phyloP scores from a whole-genome alignment of 441 rosid species.

The Populus hybrid region DNA sequence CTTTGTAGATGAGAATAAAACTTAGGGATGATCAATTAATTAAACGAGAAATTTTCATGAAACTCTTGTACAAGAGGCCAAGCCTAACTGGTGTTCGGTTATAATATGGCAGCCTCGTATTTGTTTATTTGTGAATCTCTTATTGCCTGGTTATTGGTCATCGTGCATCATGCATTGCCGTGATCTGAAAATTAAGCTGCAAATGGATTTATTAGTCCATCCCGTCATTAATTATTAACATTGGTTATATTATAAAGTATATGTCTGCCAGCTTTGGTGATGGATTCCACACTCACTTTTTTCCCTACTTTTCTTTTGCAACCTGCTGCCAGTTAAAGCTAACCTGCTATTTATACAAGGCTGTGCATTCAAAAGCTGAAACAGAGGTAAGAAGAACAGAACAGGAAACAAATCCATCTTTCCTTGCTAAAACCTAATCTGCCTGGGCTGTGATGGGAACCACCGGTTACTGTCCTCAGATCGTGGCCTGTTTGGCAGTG shows the following conservation, averaged over 20 bases:
- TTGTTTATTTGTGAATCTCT: neutral
- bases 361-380: neutral
- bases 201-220: neutral
- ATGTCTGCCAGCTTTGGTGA: neutral
- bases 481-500: no score
- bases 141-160: neutral
- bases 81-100: neutral
- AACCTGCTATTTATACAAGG: no score
- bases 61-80: constrained; percentile 2
- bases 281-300: neutral
- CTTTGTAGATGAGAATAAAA: constrained; percentile 14
- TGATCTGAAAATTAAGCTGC: neutral
- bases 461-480: no score
- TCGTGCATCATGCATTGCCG: neutral
- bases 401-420: no score
- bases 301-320: neutral
- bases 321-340: neutral
- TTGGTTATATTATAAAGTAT: neutral
- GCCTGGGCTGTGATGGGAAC: no score
- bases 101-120: neutral
- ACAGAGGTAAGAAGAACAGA: neutral
- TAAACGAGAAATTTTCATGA: constrained; percentile 9
- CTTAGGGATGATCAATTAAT: neutral
- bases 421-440: no score
- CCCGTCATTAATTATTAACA: neutral